Percentiles rank a stretch among this genome's conserved stretches.
These are phyloP conservation scores for Aureobasidium sp. DNA, from an alignment of 2,329 filamentous ascomycete species.

Conservation along the genomic window DNA sequence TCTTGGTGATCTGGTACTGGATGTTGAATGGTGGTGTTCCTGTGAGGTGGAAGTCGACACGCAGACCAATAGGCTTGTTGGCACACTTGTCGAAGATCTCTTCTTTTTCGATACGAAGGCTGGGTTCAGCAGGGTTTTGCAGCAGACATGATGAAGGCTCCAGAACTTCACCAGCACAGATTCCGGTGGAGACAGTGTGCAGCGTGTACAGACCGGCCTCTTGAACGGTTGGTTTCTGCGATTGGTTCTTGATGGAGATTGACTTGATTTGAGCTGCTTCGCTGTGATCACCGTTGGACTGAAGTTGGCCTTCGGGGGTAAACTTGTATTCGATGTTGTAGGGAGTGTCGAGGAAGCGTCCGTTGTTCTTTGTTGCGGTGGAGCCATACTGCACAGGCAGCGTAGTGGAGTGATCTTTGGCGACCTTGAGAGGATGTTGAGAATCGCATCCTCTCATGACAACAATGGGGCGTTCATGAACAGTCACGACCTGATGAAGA, in stretches of 20 bases:
- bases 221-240: conserved; percentile 59
- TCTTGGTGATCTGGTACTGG: conserved; percentile 61
- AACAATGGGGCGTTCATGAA: conserved; percentile 76
- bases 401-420: conserved; percentile 58
- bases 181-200: conserved; percentile 67
- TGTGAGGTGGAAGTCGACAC: conserved; percentile 80
- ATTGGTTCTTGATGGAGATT: conserved; percentile 52
- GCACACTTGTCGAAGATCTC: conserved; percentile 93
- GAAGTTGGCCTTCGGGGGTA: conserved; percentile 62
- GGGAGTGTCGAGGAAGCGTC: conserved; percentile 50
- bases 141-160: conserved; percentile 92
- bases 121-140: conserved; percentile 82
- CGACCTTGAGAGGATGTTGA: conserved; percentile 72
- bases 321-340: conserved; percentile 77
- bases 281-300: conserved; percentile 61
- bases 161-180: conserved; percentile 78
- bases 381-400: conserved; percentile 66
- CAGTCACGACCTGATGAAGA: conserved; percentile 68
- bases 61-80: conserved; percentile 82
- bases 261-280: conserved; percentile 49
- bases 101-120: conserved; percentile 63
- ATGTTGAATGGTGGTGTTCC: conserved; percentile 90
- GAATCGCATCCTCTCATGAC: conserved; percentile 68
- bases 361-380: conserved; percentile 39
- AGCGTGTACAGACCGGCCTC: conserved; percentile 81